These are phyloP conservation scores for Diaporthe citriasiana DNA, from an alignment of 2,329 filamentous ascomycete genomes.

Conservation along the genomic window DNA sequence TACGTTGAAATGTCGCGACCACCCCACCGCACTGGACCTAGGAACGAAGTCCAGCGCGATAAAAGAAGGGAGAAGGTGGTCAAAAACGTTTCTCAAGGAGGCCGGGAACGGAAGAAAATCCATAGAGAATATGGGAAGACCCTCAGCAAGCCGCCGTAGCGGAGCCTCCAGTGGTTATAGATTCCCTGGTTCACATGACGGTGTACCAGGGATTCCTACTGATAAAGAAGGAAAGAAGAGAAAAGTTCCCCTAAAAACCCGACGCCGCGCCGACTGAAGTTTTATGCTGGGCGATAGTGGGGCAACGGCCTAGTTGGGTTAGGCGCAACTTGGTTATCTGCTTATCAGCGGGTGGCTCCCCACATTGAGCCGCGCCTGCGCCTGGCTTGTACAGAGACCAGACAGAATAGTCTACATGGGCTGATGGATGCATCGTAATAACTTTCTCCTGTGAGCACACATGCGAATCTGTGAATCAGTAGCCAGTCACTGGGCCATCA, in stretches of 20 bases:
- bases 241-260: conserved; percentile 39
- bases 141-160: conserved; percentile 69
- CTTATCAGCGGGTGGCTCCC: neutral
- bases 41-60: conserved; percentile 57
- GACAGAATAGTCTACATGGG: neutral
- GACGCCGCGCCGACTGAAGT: conserved; percentile 2
- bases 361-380: neutral
- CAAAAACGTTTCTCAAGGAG: conserved; percentile 60
- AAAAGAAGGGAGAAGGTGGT: conserved; percentile 59
- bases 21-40: conserved; percentile 67
- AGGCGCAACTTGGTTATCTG: neutral
- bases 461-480: neutral
- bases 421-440: neutral
- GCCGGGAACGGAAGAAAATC: conserved; percentile 70
- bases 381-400: neutral
- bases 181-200: conserved; percentile 64
- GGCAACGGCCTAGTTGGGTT: conserved; percentile 9
- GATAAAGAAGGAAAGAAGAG: conserved; percentile 57
- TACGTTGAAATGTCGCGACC: conserved; percentile 58
- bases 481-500: too few species aligned
- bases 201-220: conserved; percentile 62
- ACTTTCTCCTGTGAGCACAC: neutral
- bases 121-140: conserved; percentile 61
- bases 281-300: conserved; percentile 32
- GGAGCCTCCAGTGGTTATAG: conserved; percentile 62